Percentiles rank a stretch among this genome's conserved stretches.
phyloP scores from a whole-genome alignment of 2,329 filamentous ascomycete genomes.

The Alternaria arborescens region DNA sequence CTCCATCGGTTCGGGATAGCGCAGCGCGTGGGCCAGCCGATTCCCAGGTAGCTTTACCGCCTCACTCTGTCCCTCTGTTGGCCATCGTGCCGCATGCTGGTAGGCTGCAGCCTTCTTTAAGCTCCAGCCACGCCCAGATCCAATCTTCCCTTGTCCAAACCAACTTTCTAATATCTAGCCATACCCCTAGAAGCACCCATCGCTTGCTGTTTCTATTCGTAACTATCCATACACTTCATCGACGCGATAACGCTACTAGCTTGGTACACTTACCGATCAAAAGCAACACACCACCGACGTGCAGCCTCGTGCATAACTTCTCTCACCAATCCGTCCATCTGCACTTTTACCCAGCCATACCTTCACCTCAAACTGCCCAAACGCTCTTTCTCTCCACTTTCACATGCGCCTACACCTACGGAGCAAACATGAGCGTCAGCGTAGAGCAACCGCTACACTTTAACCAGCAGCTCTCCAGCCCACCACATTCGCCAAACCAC shows the following conservation, averaged over 20 bases:
- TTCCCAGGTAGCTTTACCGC: conserved; percentile 33
- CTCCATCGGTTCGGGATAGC: conserved; percentile 20
- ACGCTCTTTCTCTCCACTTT: conserved; percentile 5
- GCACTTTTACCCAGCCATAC: conserved; percentile 11
- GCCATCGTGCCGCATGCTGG: conserved; percentile 28
- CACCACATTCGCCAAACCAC: conserved; percentile 43
- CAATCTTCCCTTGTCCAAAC: conserved; percentile 9
- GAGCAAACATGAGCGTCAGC: conserved; percentile 51
- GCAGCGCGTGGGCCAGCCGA: conserved; percentile 25
- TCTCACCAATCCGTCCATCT: conserved; percentile 5
- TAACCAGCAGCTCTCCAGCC: conserved; percentile 44
- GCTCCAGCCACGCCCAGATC: conserved; percentile 34
- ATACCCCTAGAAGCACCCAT: background rate
- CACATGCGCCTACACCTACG: conserved; percentile 22
- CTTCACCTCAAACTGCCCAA: conserved; percentile 5
- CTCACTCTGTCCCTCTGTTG: conserved; percentile 29
- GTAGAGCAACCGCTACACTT: conserved; percentile 51
- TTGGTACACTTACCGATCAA: conserved; percentile 16
- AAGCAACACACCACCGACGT: conserved; percentile 14
- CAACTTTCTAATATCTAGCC: background rate
- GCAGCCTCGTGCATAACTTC: conserved; percentile 22
- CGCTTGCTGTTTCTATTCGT: background rate
- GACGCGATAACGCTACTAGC: conserved; percentile 9
- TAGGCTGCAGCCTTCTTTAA: conserved; percentile 32
- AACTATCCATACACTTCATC: background rate